Percentiles rank a stretch among this genome's conserved stretches.
Conservation (phyloP, 306 rosid genomes). For the Chamaecrista fasciculata region DNA sequence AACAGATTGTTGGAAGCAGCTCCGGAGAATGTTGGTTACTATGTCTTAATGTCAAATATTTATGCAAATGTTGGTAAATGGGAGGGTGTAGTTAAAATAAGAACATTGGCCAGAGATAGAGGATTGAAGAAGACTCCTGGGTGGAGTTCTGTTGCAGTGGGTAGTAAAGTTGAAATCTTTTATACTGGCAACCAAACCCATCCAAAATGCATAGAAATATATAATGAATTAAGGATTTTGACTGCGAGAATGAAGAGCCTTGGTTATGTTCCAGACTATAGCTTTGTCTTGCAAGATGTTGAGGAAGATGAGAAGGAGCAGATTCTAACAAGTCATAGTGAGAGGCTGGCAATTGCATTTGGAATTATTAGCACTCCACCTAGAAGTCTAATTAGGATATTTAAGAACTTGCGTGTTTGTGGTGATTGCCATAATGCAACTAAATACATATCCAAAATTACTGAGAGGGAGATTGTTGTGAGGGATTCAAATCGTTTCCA, state of each 20-base stretch:
- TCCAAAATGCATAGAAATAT: slow-evolving; percentile 38
- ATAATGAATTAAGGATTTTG: slow-evolving; percentile 40
- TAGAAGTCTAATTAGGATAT: slow-evolving; percentile 38
- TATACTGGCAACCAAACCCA: slow-evolving; percentile 50
- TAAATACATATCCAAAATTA: slow-evolving; percentile 37
- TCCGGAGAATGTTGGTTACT: slow-evolving; percentile 49
- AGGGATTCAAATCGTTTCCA: slow-evolving; percentile 45
- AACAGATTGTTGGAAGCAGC: slow-evolving; percentile 42
- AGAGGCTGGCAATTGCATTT: slow-evolving; percentile 51
- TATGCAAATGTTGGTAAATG: slow-evolving; percentile 50
- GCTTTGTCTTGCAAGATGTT: slow-evolving; percentile 51
- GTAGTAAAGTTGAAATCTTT: slow-evolving; percentile 45
- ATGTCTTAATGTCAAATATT: slow-evolving; percentile 48
- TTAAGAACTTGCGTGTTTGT: slow-evolving; percentile 41
- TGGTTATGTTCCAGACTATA: slow-evolving; percentile 52
- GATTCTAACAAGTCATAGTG: slow-evolving; percentile 46
- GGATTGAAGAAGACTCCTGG: slow-evolving; percentile 44
- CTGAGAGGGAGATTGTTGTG: slow-evolving; percentile 39
- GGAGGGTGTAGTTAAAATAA: slow-evolving; percentile 40
- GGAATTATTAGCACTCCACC: slow-evolving; percentile 49
- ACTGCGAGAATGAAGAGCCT: slow-evolving; percentile 42
- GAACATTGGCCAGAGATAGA: slow-evolving; percentile 38
- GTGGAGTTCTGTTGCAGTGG: slow-evolving; percentile 46
- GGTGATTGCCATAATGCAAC: slow-evolving; percentile 44
- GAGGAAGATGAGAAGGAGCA: slow-evolving; percentile 54